These are phyloP conservation scores for Cichorium intybus DNA, from an alignment of 140 eudicot species.

Conservation along the genomic window DNA sequence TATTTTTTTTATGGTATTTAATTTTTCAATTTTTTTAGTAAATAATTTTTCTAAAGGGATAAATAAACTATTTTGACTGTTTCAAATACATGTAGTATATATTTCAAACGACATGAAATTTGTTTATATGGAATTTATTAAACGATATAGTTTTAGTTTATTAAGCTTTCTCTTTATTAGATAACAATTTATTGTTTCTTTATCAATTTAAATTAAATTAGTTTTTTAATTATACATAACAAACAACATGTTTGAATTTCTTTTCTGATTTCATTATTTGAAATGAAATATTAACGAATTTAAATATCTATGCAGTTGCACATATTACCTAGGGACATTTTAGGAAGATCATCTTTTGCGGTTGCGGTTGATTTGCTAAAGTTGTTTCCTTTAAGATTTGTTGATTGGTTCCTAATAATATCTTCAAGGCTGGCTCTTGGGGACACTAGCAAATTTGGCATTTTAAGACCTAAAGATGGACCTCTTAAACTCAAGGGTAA, in stretches of 20 bases:
- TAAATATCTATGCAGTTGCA: slow-evolving; percentile 25
- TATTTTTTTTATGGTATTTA: background rate
- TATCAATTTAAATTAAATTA: too few species aligned
- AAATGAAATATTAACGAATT: background rate
- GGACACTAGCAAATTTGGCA: slow-evolving; percentile 26
- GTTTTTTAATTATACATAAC: too few species aligned
- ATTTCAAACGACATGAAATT: too few species aligned
- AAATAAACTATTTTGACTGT: too few species aligned
- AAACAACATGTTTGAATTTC: too few species aligned
- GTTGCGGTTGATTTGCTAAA: slow-evolving; percentile 29
- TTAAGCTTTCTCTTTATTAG: too few species aligned
- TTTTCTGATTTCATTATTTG: background rate
- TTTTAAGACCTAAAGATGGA: slow-evolving; percentile 39
- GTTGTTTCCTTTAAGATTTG: slow-evolving; percentile 40
- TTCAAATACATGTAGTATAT: too few species aligned
- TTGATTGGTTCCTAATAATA: slow-evolving; percentile 25
- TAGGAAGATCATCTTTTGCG: slow-evolving; percentile 29
- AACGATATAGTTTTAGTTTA: too few species aligned
- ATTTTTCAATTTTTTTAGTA: too few species aligned
- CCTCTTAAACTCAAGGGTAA: slow-evolving; percentile 39
- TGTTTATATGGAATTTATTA: too few species aligned
- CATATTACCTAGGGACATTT: slow-evolving; percentile 36
- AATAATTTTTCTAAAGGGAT: too few species aligned
- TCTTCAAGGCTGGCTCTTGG: slow-evolving; percentile 36
- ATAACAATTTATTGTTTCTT: too few species aligned